Evolutionary conservation across 2,329 filamentous ascomycete genomes (phyloP), one percentile per base, ranked within the genome.

Genomic region (Trichoderma harzianum): DNA sequence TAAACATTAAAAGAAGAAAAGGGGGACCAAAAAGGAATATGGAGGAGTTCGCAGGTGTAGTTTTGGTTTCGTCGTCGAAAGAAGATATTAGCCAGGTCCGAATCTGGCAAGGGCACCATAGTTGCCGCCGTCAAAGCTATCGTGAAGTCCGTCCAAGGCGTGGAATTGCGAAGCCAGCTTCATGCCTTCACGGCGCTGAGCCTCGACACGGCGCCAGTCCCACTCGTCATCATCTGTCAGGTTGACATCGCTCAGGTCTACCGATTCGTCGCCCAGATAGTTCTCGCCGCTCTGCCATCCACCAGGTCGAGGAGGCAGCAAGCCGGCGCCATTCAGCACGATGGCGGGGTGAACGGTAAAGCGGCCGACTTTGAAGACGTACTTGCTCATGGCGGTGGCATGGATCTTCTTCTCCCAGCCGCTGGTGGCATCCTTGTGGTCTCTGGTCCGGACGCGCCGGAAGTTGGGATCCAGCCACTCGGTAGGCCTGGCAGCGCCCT

Each of bases 301-400:
- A 12, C 87, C 90, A 0, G 94, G 93, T 62, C 90, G 86, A 71
- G 87, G 83, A 0, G 96, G 96, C 65, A 98, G 83, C 79, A 98
- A 84, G 1, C 90, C 90, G 64, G 91, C 91, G 43, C 91, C 88
- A 57, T 88, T 85, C 30, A 98, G 85, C 8, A 95, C 85, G 61
- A 92, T 86, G 75, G 94, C 92, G 0, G 96, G 95, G 74, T 95
- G 90, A 5, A 98, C 89, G 0, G 95, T 98, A 77, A 96, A 85
- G 28, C 95, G 86, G 1, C 92, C 93, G 70, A 94, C 86, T 84
- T 95, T 95, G 79, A 93, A 90, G 53, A 95, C 93, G 80, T 95
- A 95, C 83, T 94, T 95, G 83, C 88, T 91, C 57, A 95, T 81
- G 1, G 90, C 90, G 0, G 91, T 91, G 1, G 93, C 93, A 75